phyloP scores from a whole-genome alignment of 306 rosid species.

The Alnus glutinosa region DNA sequence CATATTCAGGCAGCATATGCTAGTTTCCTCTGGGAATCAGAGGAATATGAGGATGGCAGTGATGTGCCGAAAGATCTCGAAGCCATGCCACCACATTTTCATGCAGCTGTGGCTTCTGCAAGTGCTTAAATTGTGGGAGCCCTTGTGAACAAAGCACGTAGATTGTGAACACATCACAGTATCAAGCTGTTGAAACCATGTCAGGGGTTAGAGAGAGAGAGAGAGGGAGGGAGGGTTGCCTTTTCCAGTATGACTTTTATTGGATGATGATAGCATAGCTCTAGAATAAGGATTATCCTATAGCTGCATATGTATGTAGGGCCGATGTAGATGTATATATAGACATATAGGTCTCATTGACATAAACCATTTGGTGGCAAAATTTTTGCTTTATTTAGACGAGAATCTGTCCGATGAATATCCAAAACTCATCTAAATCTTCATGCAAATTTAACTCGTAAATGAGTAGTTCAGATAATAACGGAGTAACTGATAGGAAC shows the following conservation, averaged over 20 bases:
- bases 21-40: slow-evolving; percentile 79
- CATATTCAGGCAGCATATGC: slow-evolving; percentile 90
- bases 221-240: background rate
- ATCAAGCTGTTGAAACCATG: background rate
- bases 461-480: background rate
- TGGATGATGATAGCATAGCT: background rate
- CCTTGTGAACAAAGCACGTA: background rate
- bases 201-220: background rate
- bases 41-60: slow-evolving; percentile 46
- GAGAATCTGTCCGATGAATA: too few relatives aligned
- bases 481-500: too few relatives aligned
- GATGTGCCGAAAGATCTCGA: slow-evolving; percentile 7
- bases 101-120: slow-evolving; percentile 53
- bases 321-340: background rate
- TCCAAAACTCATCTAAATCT: too few relatives aligned
- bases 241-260: background rate
- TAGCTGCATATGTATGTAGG: background rate
- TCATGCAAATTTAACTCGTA: too few relatives aligned
- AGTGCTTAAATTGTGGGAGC: slow-evolving; percentile 29
- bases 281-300: background rate
- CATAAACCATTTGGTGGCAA: background rate
- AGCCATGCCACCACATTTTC: slow-evolving; percentile 29
- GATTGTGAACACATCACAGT: background rate
- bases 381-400: background rate
- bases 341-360: background rate